Percentiles rank a stretch among this genome's conserved stretches.
These are phyloP conservation scores for Citrus hindsii DNA, from an alignment of 345 rosid genomes.

Conservation along the genomic window DNA sequence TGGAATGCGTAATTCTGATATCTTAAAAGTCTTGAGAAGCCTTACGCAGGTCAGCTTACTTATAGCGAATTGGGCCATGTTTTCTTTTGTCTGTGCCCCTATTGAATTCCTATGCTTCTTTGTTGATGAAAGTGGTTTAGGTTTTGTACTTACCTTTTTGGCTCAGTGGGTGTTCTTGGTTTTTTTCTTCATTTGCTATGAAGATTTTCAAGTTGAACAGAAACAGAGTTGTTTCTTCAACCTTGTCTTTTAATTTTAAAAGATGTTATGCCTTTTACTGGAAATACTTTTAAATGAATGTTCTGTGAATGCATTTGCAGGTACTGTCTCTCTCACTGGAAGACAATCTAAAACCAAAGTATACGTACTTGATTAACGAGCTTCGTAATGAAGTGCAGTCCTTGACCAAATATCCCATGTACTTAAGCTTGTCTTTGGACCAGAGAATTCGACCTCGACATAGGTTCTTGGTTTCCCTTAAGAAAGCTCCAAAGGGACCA, in stretches of 20 bases:
- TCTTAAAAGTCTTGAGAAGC: conserved; percentile 91
- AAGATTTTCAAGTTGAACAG: background rate
- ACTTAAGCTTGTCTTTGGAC: conserved; percentile 84
- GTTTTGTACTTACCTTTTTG: background rate
- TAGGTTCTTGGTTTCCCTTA: conserved; percentile 76
- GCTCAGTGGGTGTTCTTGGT: background rate
- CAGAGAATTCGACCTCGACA: conserved; percentile 97
- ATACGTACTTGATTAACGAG: conserved; percentile 80
- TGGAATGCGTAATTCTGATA: conserved; percentile 77
- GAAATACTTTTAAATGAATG: background rate
- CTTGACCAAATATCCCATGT: conserved; percentile 80
- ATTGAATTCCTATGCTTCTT: background rate
- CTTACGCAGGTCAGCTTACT: conserved; percentile 75
- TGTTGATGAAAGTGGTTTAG: background rate
- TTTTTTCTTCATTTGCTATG: background rate
- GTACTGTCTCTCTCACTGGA: conserved; percentile 89
- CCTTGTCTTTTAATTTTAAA: background rate
- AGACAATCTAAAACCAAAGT: conserved; percentile 92
- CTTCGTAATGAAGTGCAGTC: conserved; percentile 73
- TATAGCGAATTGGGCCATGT: background rate
- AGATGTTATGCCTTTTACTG: background rate
- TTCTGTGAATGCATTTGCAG: conserved; percentile 33
- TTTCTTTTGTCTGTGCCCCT: background rate
- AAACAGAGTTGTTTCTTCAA: background rate
- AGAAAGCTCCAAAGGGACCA: conserved; percentile 93